Conservation (phyloP, 345 rosid species). For the Reutealis trisperma region DNA sequence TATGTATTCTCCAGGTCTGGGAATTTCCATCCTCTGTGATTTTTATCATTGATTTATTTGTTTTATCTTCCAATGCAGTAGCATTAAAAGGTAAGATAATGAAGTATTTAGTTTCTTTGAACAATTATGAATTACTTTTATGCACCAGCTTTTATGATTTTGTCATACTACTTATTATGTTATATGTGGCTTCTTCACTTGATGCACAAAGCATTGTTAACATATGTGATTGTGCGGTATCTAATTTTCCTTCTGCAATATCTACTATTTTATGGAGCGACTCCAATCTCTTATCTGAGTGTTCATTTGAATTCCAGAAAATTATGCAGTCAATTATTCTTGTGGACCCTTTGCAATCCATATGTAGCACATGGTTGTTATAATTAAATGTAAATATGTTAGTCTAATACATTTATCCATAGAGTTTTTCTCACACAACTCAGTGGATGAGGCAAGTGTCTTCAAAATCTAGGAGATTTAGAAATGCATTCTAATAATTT, state of each 20-base stretch:
- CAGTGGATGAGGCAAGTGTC: background rate
- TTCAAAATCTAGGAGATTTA: background rate
- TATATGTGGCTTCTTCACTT: background rate
- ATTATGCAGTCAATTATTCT: background rate
- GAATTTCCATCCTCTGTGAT: slow-evolving; percentile 73
- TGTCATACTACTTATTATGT: background rate
- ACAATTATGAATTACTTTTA: background rate
- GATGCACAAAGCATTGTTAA: background rate
- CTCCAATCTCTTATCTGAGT: background rate
- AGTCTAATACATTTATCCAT: background rate
- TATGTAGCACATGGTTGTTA: background rate
- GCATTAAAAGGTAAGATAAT: slow-evolving; percentile 69
- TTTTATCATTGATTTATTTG: slow-evolving; percentile 67
- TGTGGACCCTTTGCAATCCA: too few relatives aligned
- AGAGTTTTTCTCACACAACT: background rate
- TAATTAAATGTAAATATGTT: background rate
- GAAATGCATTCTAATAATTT: too few relatives aligned
- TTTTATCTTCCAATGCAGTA: slow-evolving; percentile 67
- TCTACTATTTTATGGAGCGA: background rate
- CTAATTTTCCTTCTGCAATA: background rate
- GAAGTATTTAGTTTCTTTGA: background rate
- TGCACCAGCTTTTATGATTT: background rate
- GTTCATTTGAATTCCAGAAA: background rate
- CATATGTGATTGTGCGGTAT: background rate
- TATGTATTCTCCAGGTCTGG: slow-evolving; percentile 63